Base-by-base conservation (phyloP, 2,329 filamentous ascomycete genomes). In the Botrytis sinoallii region DNA sequence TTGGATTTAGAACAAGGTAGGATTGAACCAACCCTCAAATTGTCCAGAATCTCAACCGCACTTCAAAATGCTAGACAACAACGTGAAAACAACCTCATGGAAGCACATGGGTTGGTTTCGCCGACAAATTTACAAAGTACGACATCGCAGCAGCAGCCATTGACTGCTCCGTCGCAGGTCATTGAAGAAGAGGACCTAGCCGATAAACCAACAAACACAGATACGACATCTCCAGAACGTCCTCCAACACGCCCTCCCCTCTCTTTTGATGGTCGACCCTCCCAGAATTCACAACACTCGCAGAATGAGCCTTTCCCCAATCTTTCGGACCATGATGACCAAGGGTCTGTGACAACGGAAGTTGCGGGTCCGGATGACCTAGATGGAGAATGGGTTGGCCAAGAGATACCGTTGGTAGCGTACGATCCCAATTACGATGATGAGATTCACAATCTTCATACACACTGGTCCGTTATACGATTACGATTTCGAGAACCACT, bases 401-500 rank as follows among this genome's bases (percentile, higher is more conserved):
- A 78, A 8, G 76, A 77, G 14, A 75, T 77, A 25, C 76, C 75
- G 7, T 38, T 78, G 35, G 42, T 40, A 46, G 73, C 77, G 2
- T 78, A 79, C 67, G 77, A 78, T 32, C 71, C 72, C 2, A 74
- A 71, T 59, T 66, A 76, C 32, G 75, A 75, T 35, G 77, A 79
- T n/a, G 76, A 79, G 61, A 74, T 78, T 12, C 78, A 79, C 66
- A 78, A 80, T 71, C 74, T 78, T 3, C 77, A 80, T 55, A 80
- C 77, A 7, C 76, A 76, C 67, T 84, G 87, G 86, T 83, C 85
- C 46, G 81, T 85, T 29, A 83, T 88, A 38, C 84, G 87, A 35
- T 46, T 78, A 22, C 71, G 72, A 52, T 85, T 87, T 76, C 84
- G 86, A 18, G 86, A 88, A 77, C 85, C 86, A 42, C 81, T 88